Evolutionary conservation across 768 basidiomycete species (phyloP).

Genomic region (Russula sp.): DNA sequence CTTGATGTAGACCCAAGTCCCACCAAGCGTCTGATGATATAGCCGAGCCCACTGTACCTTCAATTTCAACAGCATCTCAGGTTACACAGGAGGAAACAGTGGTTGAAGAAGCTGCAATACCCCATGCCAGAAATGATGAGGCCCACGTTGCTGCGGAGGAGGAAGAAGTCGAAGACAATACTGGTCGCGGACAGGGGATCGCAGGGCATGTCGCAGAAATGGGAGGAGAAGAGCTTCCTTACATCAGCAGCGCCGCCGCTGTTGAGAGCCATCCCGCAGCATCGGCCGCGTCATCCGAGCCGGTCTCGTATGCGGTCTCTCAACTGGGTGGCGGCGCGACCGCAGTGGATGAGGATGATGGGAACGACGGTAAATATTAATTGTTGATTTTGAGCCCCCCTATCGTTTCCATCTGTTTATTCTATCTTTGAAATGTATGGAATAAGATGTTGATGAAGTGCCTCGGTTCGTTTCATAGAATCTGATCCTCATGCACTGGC

Average conservation of each 20-base stretch:
- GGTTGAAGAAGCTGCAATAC: not conserved
- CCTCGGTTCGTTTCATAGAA: constrained; percentile 25
- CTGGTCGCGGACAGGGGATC: constrained; percentile 52
- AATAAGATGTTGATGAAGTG: constrained; percentile 30
- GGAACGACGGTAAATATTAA: constrained; percentile 47
- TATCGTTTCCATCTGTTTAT: constrained; percentile 28
- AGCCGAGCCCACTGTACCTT: not conserved
- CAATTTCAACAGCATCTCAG: not conserved
- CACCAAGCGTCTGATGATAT: not conserved
- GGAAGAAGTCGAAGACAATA: constrained; percentile 51
- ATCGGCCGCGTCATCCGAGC: not conserved
- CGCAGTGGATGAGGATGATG: constrained; percentile 29
- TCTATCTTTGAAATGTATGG: constrained; percentile 26
- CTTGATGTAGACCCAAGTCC: constrained; percentile 7
- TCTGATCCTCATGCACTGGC: constrained; percentile 18
- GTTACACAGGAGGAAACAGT: constrained; percentile 1
- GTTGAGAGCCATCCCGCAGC: constrained; percentile 22
- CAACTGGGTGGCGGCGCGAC: constrained; percentile 27
- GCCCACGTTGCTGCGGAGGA: constrained; percentile 19
- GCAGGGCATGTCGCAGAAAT: constrained; percentile 59
- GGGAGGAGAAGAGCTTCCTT: constrained; percentile 41
- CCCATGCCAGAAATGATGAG: constrained; percentile 14
- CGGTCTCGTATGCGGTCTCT: constrained; percentile 10
- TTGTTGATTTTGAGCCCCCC: constrained; percentile 29
- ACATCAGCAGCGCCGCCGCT: not conserved